Evolutionary conservation across 2,329 filamentous ascomycete species (phyloP).

Genomic region (Nemania diffusa): DNA sequence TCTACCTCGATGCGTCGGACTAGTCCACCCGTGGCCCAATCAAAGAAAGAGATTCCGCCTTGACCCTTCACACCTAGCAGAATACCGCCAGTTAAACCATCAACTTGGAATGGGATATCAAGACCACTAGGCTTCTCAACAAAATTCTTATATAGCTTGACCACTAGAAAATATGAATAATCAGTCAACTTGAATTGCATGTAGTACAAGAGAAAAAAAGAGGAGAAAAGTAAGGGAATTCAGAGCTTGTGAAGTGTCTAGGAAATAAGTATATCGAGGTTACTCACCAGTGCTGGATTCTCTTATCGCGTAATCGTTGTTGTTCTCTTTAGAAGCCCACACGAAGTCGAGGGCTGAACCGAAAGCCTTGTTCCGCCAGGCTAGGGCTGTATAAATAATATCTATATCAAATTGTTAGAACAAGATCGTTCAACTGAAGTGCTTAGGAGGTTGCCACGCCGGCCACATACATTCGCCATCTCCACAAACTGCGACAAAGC

Average conservation of each 20-base stretch:
- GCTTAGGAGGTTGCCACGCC: neutral
- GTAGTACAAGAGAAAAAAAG: neutral
- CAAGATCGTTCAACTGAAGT: neutral
- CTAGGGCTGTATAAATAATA: conserved; percentile 97
- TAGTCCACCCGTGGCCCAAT: conserved; percentile 90
- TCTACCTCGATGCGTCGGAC: conserved; percentile 91
- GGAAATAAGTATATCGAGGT: neutral
- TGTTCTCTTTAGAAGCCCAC: conserved; percentile 97
- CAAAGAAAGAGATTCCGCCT: conserved; percentile 94
- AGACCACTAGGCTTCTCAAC: conserved; percentile 88
- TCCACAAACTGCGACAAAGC: conserved; percentile 83
- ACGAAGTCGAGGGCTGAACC: conserved; percentile 95
- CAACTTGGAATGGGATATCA: conserved; percentile 94
- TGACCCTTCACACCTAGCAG: conserved; percentile 94
- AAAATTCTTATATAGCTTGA: conserved; percentile 99
- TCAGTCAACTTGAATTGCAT: conserved; percentile 10
- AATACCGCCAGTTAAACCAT: conserved; percentile 88
- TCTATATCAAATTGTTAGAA: conserved; percentile 52
- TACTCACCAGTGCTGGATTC: conserved; percentile 81
- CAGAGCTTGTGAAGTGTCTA: neutral
- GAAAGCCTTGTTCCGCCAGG: conserved; percentile 97
- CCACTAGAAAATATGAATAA: conserved; percentile 49
- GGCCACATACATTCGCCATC: conserved; percentile 78
- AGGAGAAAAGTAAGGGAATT: no score
- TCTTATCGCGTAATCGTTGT: conserved; percentile 97